These are phyloP conservation scores for Dendrostoma leiphaemia DNA, from an alignment of 2,329 filamentous ascomycete genomes.

Conservation along the genomic window DNA sequence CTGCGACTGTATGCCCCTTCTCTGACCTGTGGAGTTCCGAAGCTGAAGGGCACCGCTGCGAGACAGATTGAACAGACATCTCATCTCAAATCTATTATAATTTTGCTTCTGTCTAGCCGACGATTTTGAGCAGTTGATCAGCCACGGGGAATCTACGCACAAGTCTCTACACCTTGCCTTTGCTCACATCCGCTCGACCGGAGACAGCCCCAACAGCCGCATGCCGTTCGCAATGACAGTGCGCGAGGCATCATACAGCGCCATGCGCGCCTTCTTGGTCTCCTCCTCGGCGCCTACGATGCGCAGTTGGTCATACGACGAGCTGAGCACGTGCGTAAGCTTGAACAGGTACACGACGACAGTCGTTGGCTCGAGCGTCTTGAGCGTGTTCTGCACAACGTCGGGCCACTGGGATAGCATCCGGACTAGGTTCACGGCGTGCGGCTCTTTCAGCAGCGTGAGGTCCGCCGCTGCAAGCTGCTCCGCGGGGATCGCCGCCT, in stretches of 20 bases:
- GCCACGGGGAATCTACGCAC: neutral
- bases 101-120: neutral
- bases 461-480: conserved; percentile 65
- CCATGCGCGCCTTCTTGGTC: conserved; percentile 70
- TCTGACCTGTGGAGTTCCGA: too few species aligned
- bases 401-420: conserved; percentile 83
- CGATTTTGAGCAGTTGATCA: neutral
- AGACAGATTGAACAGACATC: too few species aligned
- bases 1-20: too few species aligned
- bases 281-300: conserved; percentile 77
- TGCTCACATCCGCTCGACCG: conserved; percentile 61
- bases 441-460: conserved; percentile 66
- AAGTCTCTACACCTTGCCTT: too few species aligned
- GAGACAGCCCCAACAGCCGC: conserved; percentile 73
- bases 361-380: conserved; percentile 69
- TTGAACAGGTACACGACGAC: conserved; percentile 69
- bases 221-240: conserved; percentile 81
- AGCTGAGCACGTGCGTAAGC: conserved; percentile 79
- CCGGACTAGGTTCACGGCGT: conserved; percentile 71
- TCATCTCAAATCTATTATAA: neutral
- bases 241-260: conserved; percentile 73
- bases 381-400: conserved; percentile 77
- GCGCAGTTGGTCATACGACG: conserved; percentile 77
- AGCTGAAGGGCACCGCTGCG: too few species aligned
- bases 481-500: conserved; percentile 50